phyloP scores from a whole-genome alignment of 176 grass and related monocot species.

The Lolium perenne region DNA sequence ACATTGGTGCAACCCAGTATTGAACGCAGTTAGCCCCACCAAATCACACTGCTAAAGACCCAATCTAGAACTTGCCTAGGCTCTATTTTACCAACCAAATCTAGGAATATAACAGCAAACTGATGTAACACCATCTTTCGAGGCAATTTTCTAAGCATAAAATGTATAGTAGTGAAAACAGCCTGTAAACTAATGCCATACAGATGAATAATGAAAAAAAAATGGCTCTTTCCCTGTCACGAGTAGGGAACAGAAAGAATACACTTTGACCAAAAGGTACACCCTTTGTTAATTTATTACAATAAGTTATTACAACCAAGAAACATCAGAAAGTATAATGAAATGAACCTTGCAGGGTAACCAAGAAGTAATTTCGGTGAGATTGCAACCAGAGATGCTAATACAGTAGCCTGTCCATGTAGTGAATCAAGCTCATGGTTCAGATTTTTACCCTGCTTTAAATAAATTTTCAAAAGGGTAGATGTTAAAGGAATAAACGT shows the following conservation, averaged over 20 bases:
- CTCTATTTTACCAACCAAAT: neutral
- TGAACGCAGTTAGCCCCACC: slow-evolving; percentile 3
- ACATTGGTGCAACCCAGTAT: neutral
- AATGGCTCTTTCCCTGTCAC: neutral
- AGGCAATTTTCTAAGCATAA: slow-evolving; percentile 15
- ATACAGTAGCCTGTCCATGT: slow-evolving; percentile 86
- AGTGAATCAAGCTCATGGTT: slow-evolving; percentile 71
- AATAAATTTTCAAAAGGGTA: slow-evolving; percentile 37
- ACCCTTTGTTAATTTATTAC: slow-evolving; percentile 11
- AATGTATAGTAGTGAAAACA: slow-evolving; percentile 22
- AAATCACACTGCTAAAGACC: slow-evolving; percentile 16
- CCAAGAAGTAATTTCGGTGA: slow-evolving; percentile 94
- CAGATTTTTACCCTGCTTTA: slow-evolving; percentile 75
- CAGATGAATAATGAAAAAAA: neutral
- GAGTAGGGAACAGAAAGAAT: neutral
- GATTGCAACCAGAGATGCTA: slow-evolving; percentile 88
- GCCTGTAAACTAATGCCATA: neutral
- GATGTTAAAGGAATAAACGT: slow-evolving; percentile 38
- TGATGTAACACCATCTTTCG: neutral
- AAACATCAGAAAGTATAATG: slow-evolving; percentile 29
- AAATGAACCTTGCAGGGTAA: slow-evolving; percentile 89
- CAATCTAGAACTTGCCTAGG: neutral
- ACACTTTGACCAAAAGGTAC: slow-evolving; percentile 2
- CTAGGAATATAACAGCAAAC: slow-evolving; percentile 19
- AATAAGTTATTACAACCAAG: slow-evolving; percentile 32